These are phyloP conservation scores for Cucumis sativus DNA, from an alignment of 306 rosid genomes.

Conservation along the genomic window DNA sequence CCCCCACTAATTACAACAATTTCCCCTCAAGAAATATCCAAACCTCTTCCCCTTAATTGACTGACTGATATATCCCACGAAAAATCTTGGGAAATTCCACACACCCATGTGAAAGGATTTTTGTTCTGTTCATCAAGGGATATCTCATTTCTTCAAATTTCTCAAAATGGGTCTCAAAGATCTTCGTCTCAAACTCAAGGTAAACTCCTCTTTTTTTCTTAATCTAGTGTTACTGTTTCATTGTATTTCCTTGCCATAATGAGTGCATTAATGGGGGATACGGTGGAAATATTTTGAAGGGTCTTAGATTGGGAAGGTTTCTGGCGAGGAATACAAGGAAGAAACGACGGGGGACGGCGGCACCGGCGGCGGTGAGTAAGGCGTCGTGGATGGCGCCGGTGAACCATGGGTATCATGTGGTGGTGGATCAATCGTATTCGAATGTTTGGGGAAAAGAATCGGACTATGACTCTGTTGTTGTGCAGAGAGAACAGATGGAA, in stretches of 20 bases:
- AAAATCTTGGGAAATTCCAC: neutral
- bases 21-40: neutral
- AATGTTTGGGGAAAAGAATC: constrained; percentile 20
- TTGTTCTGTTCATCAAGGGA: neutral
- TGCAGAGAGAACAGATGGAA: constrained; percentile 53
- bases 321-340: constrained; percentile 18
- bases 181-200: constrained; percentile 33
- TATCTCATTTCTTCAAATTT: neutral
- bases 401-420: constrained; percentile 53
- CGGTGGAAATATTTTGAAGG: constrained; percentile 15
- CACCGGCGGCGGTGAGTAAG: constrained; percentile 11
- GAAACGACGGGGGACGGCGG: constrained; percentile 19
- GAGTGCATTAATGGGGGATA: neutral
- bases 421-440: constrained; percentile 11
- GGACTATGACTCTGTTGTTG: constrained; percentile 50
- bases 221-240: neutral
- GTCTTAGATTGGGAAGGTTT: constrained; percentile 29
- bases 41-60: neutral
- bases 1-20: neutral
- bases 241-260: neutral
- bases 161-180: constrained; percentile 25
- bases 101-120: neutral
- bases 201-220: neutral
- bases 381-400: constrained; percentile 77
- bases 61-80: neutral